Conservation (phyloP, 202 grass and related monocot species). For the Saccharum hybrid region DNA sequence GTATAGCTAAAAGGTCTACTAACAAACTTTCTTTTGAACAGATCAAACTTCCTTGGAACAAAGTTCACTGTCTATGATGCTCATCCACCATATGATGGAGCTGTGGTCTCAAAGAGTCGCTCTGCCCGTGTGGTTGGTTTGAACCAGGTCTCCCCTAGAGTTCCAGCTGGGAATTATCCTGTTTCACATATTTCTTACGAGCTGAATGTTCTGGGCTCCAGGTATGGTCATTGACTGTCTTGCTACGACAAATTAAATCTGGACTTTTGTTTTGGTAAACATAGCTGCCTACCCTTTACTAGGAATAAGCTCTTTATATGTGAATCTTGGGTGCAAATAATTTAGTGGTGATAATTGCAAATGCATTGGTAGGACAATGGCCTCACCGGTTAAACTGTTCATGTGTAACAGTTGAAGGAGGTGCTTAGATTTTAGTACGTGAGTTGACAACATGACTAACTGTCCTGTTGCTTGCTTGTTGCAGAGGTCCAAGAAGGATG, state of each 20-base stretch:
- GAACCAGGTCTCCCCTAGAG: constrained; percentile 75
- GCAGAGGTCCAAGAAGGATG: constrained; percentile 98
- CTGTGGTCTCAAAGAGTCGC: constrained; percentile 62
- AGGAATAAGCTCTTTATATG: not conserved
- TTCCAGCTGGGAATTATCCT: constrained; percentile 86
- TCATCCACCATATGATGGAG: constrained; percentile 84
- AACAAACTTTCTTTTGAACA: constrained; percentile 40
- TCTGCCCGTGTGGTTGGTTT: constrained; percentile 74
- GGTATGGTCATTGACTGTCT: constrained; percentile 54
- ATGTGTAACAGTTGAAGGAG: not conserved
- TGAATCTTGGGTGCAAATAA: constrained; percentile 9
- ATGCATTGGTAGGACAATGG: too few species aligned
- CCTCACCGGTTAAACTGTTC: too few species aligned
- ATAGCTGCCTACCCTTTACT: not conserved
- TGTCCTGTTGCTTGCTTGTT: constrained; percentile 35
- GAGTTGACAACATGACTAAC: constrained; percentile 1
- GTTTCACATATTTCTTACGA: constrained; percentile 93
- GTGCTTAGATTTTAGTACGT: not conserved
- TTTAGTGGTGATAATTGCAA: constrained; percentile 18
- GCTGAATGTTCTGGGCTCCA: constrained; percentile 91
- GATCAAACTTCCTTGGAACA: constrained; percentile 97
- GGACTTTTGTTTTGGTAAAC: constrained; percentile 35
- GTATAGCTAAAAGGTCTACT: not conserved
- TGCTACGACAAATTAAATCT: constrained; percentile 20
- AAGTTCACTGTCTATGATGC: constrained; percentile 96